Evolutionary conservation across 2,329 filamentous ascomycete species (phyloP).

Genomic region (Trichophyton schoenleinii): DNA sequence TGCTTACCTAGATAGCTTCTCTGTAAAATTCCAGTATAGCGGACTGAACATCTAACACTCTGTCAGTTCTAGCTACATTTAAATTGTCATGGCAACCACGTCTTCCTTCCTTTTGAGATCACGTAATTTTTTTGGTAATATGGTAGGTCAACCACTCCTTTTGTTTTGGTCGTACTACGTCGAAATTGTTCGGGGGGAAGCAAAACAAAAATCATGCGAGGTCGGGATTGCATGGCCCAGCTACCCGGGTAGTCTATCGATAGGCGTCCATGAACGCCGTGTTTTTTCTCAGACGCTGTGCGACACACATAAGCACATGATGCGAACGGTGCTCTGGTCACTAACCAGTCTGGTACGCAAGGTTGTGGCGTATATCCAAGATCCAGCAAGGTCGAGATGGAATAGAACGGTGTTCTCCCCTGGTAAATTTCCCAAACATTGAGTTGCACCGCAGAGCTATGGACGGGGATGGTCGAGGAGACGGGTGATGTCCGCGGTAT

Average conservation of each 20-base stretch:
- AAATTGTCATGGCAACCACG: not conserved
- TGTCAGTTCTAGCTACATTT: not conserved
- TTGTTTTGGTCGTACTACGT: not conserved
- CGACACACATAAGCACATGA: not conserved
- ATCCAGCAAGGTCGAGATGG: not conserved
- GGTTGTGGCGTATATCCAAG: not conserved
- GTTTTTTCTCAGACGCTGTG: not conserved
- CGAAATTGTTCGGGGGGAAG: not conserved
- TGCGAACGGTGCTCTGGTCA: not conserved
- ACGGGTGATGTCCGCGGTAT: not conserved
- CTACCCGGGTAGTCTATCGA: not conserved
- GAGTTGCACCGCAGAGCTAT: not conserved
- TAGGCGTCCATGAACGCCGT: not conserved
- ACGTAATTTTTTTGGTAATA: not conserved
- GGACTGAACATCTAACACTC: too few species aligned
- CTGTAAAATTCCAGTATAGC: too few species aligned
- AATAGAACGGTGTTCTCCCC: not conserved
- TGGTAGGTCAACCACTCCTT: not conserved
- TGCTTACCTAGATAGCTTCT: too few species aligned
- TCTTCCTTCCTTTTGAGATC: not conserved
- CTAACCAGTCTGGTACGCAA: not conserved
- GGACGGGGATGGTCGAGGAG: not conserved
- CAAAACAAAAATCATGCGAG: not conserved
- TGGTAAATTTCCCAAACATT: not conserved
- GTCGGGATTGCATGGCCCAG: not conserved